Conservation (phyloP, 2,329 filamentous ascomycete species). For the Penicillium sp. region DNA sequence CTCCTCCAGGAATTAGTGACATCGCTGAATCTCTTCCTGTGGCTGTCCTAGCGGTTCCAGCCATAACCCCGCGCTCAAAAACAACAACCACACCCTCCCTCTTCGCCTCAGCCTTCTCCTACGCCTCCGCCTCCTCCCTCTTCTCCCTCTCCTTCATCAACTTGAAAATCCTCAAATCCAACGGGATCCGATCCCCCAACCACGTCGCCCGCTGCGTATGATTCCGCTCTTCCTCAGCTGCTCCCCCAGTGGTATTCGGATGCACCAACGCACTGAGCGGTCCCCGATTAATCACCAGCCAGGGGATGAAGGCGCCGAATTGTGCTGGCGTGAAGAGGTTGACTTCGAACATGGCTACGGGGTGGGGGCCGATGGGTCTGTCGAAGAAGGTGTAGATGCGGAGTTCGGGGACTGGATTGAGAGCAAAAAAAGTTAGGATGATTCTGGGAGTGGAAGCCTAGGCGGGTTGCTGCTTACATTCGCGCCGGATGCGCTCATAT, state of each 20-base stretch:
- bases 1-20: no score
- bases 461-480: conserved; percentile 58
- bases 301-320: conserved; percentile 85
- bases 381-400: conserved; percentile 80
- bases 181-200: conserved; percentile 49
- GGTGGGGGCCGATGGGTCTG: conserved; percentile 76
- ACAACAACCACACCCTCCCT: not conserved
- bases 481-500: conserved; percentile 75
- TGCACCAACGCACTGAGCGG: conserved; percentile 78
- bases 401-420: conserved; percentile 72
- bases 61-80: not conserved
- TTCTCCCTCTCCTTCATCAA: conserved; percentile 29
- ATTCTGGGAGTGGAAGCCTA: not conserved
- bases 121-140: conserved; percentile 18
- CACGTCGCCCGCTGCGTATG: conserved; percentile 49
- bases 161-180: conserved; percentile 46
- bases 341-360: conserved; percentile 88
- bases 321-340: conserved; percentile 83
- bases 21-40: no score
- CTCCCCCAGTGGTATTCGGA: conserved; percentile 62
- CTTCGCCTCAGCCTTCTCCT: conserved; percentile 1
- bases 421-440: not conserved
- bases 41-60: no score
- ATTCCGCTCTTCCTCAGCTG: conserved; percentile 54
- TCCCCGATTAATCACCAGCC: conserved; percentile 80